These are phyloP conservation scores for Seiridium unicorne DNA, from an alignment of 2,329 filamentous ascomycete species.

Conservation along the genomic window DNA sequence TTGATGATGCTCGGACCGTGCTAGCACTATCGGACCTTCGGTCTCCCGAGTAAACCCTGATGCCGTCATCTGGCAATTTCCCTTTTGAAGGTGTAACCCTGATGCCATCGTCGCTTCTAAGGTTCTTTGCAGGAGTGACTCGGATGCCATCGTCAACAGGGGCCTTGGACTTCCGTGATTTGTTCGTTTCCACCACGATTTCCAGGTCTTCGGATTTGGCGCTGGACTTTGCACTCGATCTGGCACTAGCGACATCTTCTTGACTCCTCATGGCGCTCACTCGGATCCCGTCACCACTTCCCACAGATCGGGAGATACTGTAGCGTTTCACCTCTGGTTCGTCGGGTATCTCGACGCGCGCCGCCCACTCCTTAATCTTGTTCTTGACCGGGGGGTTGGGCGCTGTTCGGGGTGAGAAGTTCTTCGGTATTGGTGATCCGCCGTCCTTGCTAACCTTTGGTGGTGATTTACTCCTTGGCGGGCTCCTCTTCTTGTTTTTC, in stretches of 20 bases:
- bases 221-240: conserved; percentile 14
- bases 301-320: conserved; percentile 34
- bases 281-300: conserved; percentile 38
- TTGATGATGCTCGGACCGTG: conserved; percentile 26
- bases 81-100: conserved; percentile 21
- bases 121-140: conserved; percentile 31
- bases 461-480: conserved; percentile 40
- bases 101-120: conserved; percentile 23
- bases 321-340: conserved; percentile 33
- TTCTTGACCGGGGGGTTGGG: conserved; percentile 54
- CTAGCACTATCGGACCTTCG: conserved; percentile 23
- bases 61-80: conserved; percentile 32
- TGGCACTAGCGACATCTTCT: conserved; percentile 11
- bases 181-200: conserved; percentile 16
- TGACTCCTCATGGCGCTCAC: conserved; percentile 27
- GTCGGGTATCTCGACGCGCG: conserved; percentile 50
- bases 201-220: conserved; percentile 18
- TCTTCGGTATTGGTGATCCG: conserved; percentile 51
- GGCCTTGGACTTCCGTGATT: conserved; percentile 17
- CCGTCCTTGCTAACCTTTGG: conserved; percentile 32
- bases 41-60: conserved; percentile 25
- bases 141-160: conserved; percentile 28
- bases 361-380: conserved; percentile 64
- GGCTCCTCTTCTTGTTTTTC: conserved; percentile 53
- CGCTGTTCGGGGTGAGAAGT: conserved; percentile 53